Percentiles rank a stretch among this genome's conserved stretches.
These are phyloP conservation scores for Rostrohypoxylon terebratum DNA, from an alignment of 495 filamentous ascomycete species.

Conservation along the genomic window DNA sequence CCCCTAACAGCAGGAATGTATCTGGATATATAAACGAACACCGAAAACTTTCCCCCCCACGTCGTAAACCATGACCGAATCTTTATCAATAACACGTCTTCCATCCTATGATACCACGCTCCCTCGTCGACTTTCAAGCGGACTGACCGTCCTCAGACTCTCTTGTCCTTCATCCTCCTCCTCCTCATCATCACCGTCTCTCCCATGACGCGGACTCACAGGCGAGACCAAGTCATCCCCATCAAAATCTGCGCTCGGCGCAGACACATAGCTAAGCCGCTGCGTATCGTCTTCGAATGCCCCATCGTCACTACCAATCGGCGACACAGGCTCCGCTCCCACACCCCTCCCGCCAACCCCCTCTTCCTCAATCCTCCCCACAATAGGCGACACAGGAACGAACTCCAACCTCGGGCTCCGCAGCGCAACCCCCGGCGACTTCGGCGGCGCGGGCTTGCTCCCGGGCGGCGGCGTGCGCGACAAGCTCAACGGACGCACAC, in stretches of 20 bases:
- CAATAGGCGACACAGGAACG: constrained; percentile 42
- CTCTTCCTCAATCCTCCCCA: neutral
- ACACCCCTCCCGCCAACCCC: neutral
- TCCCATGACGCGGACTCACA: constrained; percentile 17
- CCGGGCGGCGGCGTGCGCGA: constrained; percentile 27
- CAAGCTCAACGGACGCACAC: neutral
- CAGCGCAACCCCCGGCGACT: constrained; percentile 15
- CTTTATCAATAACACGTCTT: neutral
- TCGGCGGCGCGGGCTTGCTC: constrained; percentile 12
- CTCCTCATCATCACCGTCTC: neutral
- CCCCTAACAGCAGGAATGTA: neutral
- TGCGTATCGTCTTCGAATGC: constrained; percentile 3
- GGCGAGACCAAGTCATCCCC: constrained; percentile 36
- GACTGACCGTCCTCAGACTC: constrained; percentile 12
- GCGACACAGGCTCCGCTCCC: constrained; percentile 30
- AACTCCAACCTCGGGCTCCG: constrained; percentile 34
- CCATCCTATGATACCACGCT: constrained; percentile 1
- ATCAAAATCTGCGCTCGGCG: constrained; percentile 9
- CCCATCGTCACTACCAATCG: constrained; percentile 33
- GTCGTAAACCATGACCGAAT: neutral
- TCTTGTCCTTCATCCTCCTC: neutral
- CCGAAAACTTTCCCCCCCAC: neutral
- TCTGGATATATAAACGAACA: constrained; percentile 5
- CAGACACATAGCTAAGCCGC: constrained; percentile 36
- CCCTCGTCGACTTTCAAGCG: constrained; percentile 18